Evolutionary conservation across 2,329 filamentous ascomycete genomes (phyloP), one percentile per base, ranked within the genome.

Genomic region (Stagonosporopsis cucurbitacearum): DNA sequence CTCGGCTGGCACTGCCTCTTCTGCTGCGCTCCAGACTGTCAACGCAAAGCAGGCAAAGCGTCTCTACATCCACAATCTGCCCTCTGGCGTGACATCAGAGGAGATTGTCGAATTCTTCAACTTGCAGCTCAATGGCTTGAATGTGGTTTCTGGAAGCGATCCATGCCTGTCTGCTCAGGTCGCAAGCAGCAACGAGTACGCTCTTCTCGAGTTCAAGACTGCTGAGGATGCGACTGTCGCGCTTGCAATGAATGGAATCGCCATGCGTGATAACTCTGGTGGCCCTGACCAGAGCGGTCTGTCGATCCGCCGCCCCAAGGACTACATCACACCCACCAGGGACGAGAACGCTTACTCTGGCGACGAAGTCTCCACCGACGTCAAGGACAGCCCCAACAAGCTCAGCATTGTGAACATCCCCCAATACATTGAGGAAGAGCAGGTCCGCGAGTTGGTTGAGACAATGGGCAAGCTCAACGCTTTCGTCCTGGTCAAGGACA

Each of bases 1-100:
- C 72, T 90, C 94, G 13, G 86, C 86, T 50, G 88, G 88, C 50
- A 88, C 70, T 79, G 81, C 82, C 28, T 89, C 86, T 58, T 91
- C 86, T 66, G 85, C 90, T n/a, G 86, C 91, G 5, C 85, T 99
- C 50, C 96, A 96, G 77, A 92, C 95, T 3, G 90, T 90, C 49
- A 96, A 96, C 76, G 93, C 95, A 15, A 89, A 95, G 63, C 95
- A 99, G 78, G 88, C 93, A 47, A 98, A 96, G 81, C 90, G 96
- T 64, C 85, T 99, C 22, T 86, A 99, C 65, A 86, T 93, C 26
- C 88, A 92, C 78, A 96, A 96, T 72, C 77, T 99, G 13, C 90
- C 94, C 2, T 69, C 84, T 1, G 84, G 81, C 22, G 84, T 84
- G n/a, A 90, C 86, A 13, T 91, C 96, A 57, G 93, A 96, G 49